These are phyloP conservation scores for Pythium volutum DNA, from an alignment of 352 stramenopile genomes.

Conservation along the genomic window DNA sequence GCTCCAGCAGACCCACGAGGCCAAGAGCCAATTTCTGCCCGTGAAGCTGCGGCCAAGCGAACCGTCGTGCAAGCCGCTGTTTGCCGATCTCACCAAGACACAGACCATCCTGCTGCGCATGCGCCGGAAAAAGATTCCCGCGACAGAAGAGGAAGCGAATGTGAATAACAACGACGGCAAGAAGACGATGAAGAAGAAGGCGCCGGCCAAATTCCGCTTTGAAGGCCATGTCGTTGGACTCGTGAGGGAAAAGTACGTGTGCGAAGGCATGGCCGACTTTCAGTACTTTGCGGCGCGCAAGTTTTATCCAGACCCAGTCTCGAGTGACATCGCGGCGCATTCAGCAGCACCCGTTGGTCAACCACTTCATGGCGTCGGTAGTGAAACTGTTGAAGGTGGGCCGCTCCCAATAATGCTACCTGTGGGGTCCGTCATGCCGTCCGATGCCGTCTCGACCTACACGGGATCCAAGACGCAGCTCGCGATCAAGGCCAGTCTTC, in stretches of 20 bases:
- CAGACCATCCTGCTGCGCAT: slow-evolving; percentile 70
- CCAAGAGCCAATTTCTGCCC: slow-evolving; percentile 72
- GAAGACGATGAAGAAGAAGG: neutral
- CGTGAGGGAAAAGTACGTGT: slow-evolving; percentile 78
- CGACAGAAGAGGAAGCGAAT: neutral
- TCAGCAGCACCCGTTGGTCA: neutral
- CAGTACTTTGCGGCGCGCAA: slow-evolving; percentile 71
- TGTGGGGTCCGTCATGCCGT: slow-evolving; percentile 15
- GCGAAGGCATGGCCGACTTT: slow-evolving; percentile 85
- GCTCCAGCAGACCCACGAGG: slow-evolving; percentile 65
- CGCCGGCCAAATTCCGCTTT: slow-evolving; percentile 12
- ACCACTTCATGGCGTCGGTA: neutral
- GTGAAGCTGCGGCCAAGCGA: slow-evolving; percentile 72
- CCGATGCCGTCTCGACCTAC: slow-evolving; percentile 37
- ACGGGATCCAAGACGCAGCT: slow-evolving; percentile 37
- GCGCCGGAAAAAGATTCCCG: slow-evolving; percentile 25
- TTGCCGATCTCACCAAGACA: slow-evolving; percentile 78
- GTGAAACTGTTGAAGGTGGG: neutral
- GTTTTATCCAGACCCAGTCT: slow-evolving; percentile 43
- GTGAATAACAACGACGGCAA: neutral
- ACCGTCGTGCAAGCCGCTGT: slow-evolving; percentile 80
- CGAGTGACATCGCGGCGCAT: neutral
- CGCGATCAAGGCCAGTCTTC: slow-evolving; percentile 50
- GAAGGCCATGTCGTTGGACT: slow-evolving; percentile 57
- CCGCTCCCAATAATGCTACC: neutral